Base-by-base conservation (phyloP, 2,329 filamentous ascomycete genomes). In the Colletotrichum eleusines region DNA sequence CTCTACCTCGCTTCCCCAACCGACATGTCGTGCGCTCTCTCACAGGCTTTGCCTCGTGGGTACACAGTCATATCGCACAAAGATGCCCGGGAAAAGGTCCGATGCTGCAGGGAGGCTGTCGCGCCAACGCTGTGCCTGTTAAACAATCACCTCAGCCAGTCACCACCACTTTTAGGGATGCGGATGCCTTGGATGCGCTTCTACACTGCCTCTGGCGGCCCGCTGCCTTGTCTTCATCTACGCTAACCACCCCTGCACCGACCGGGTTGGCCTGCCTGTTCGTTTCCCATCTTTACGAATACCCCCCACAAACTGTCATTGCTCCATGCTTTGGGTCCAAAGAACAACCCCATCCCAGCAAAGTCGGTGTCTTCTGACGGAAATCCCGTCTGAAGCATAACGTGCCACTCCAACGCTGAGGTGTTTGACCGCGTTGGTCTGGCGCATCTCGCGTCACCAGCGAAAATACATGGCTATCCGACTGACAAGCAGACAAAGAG, bases 41-140 rank as follows among this genome's bases (percentile, higher is more conserved):
- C 64, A 68, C 64, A 71, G 50, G 23, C 63, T 67, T 33, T 46
- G 38, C 63, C 48, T 51, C 63, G 33, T 38, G 42, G 57, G 51
- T 42, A 51, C 63, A 50, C 50, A 53, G 51, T 71, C 58, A 63
- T 64, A 71, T 71, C 58, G 46, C 58, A 71, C 68, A 68, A 46
- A 71, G 68, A 71, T 68, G 68, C 58, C 68, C 68, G 64, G 68
- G 28, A 68, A 50, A 71, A 71, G 68, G 64, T 71, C 68, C 68
- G 68, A 71, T 71, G 65, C 68, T 68, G 64, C 68, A 71, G 33
- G 50, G 63, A 69, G 55, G 67, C 67, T 69, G 50, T 55, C 44
- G 33, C 64, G 58, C 58, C 68, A 71, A 68, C 63, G 64, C 63
- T 51, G 64, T 68, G 38, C 46, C 54, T 48, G 58, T 62, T 55